Conservation (phyloP, 768 basidiomycete genomes). For the Pleurotus eryngii region DNA sequence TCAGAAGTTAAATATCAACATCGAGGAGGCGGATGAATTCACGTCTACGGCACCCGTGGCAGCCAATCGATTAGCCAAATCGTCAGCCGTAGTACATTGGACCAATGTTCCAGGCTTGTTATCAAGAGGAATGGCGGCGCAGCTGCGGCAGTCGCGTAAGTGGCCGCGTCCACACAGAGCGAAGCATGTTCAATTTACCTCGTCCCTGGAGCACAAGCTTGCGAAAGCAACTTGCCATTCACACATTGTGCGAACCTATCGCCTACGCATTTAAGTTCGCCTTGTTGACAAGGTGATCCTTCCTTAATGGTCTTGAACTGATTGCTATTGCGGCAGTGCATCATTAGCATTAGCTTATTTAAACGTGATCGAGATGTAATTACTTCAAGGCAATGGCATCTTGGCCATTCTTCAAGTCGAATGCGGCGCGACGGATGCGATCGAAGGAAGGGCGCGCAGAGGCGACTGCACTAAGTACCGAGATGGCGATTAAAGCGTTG, state of each 20-base stretch:
- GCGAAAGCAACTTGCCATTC: slow-evolving; percentile 37
- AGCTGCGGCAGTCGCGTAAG: slow-evolving; percentile 22
- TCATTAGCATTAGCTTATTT: background rate
- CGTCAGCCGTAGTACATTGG: slow-evolving; percentile 47
- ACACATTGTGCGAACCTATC: slow-evolving; percentile 56
- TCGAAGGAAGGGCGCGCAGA: slow-evolving; percentile 30
- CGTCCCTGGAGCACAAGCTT: slow-evolving; percentile 32
- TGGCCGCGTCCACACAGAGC: background rate
- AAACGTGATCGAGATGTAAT: slow-evolving; percentile 9
- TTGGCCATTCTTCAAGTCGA: slow-evolving; percentile 36
- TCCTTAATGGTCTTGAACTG: slow-evolving; percentile 31
- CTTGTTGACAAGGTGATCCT: slow-evolving; percentile 31
- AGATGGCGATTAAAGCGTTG: slow-evolving; percentile 29
- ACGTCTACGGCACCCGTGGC: slow-evolving; percentile 28
- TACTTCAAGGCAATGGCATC: slow-evolving; percentile 41
- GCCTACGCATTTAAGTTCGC: slow-evolving; percentile 47
- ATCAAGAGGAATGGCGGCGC: slow-evolving; percentile 50
- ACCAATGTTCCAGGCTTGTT: slow-evolving; percentile 48
- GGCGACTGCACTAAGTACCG: slow-evolving; percentile 27
- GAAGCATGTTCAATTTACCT: slow-evolving; percentile 22
- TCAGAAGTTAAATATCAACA: slow-evolving; percentile 15
- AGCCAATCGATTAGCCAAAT: slow-evolving; percentile 44
- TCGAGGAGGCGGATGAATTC: background rate
- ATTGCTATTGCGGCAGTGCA: slow-evolving; percentile 18
- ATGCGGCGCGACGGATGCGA: slow-evolving; percentile 28